A percentile compares a stretch with the other conserved stretches of the same genome.
phyloP scores from a whole-genome alignment of 768 basidiomycete species.

The Termitomyces sp. region DNA sequence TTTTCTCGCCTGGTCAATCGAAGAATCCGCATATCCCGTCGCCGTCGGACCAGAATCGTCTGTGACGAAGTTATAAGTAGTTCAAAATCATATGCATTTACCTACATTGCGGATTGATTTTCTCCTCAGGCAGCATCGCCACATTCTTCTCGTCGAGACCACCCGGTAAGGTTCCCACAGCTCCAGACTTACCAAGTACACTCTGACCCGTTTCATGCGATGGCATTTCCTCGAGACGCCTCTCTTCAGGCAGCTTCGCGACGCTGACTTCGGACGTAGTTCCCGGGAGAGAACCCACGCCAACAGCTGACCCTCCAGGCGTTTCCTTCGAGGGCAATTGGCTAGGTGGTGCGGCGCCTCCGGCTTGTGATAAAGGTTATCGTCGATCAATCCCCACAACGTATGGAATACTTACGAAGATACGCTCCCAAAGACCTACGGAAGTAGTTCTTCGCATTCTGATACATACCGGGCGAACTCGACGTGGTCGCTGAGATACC shows the following conservation, averaged over 20 bases:
- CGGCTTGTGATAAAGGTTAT: not conserved
- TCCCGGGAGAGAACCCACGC: slow-evolving; percentile 50
- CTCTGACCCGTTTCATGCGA: slow-evolving; percentile 13
- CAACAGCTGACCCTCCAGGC: slow-evolving; percentile 22
- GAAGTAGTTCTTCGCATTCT: slow-evolving; percentile 6
- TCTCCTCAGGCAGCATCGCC: slow-evolving; percentile 11
- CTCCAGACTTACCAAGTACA: slow-evolving; percentile 11
- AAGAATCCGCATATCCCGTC: not conserved
- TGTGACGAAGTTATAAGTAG: not conserved
- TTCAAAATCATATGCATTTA: not conserved
- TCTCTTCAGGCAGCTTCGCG: slow-evolving; percentile 47
- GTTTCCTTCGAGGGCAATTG: slow-evolving; percentile 12
- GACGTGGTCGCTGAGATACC: not conserved
- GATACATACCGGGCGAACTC: not conserved
- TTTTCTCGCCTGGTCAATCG: too few relatives aligned
- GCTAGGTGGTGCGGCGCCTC: not conserved
- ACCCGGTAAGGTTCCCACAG: slow-evolving; percentile 14
- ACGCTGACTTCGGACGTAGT: slow-evolving; percentile 40
- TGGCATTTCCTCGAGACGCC: slow-evolving; percentile 15
- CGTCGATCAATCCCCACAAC: not conserved
- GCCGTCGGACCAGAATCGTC: not conserved
- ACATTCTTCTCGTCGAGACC: slow-evolving; percentile 13
- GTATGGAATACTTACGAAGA: slow-evolving; percentile 2
- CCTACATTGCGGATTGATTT: slow-evolving; percentile 3
- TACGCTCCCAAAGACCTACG: slow-evolving; percentile 2